phyloP scores from a whole-genome alignment of 306 rosid genomes.

The Vigna hirtella region DNA sequence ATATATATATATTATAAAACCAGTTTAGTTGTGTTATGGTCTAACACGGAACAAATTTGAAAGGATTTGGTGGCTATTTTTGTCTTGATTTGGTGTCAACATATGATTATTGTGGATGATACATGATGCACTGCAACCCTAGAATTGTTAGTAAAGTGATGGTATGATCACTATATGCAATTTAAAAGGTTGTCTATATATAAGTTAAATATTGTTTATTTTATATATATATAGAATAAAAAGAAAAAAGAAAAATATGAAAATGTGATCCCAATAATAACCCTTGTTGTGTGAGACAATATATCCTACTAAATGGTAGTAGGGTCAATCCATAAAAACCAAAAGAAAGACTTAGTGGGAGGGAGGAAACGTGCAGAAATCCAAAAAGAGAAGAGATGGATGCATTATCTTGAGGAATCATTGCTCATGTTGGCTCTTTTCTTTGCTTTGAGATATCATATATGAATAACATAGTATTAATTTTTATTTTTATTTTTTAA shows the following conservation, averaged over 20 bases:
- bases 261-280: not conserved
- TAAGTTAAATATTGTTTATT: no score
- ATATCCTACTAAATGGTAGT: constrained; percentile 18
- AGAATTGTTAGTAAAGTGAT: no score
- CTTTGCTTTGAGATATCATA: constrained; percentile 26
- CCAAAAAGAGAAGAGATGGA: constrained; percentile 45
- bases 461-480: not conserved
- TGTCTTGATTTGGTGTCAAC: not conserved
- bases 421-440: constrained; percentile 40
- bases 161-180: no score
- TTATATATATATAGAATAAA: no score
- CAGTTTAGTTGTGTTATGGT: not conserved
- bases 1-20: no score
- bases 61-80: not conserved
- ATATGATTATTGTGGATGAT: no score
- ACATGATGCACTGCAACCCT: no score
- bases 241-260: not conserved
- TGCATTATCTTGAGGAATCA: constrained; percentile 40
- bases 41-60: not conserved
- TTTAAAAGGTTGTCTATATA: no score
- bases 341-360: constrained; percentile 40
- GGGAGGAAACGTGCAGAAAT: constrained; percentile 46
- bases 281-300: no score
- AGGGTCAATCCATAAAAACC: constrained; percentile 23
- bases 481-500: not conserved